phyloP scores from a whole-genome alignment of 805 yeast species.

The Candida suzukii region DNA sequence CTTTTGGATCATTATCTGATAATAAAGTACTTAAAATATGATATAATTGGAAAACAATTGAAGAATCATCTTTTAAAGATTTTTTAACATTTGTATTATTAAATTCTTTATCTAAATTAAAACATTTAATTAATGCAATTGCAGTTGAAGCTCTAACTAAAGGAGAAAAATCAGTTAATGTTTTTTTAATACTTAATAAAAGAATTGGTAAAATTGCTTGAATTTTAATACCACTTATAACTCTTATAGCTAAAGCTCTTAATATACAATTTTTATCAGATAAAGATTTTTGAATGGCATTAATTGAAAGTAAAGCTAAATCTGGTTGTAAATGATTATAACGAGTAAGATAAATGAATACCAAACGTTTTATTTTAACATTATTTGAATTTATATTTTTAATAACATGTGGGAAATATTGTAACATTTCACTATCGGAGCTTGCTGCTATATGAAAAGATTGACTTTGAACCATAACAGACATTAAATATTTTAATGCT shows the following conservation, averaged over 20 bases:
- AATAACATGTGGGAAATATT: constrained; percentile 77
- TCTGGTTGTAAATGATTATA: constrained; percentile 84
- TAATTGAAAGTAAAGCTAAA: constrained; percentile 81
- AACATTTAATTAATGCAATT: constrained; percentile 59
- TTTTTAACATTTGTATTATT: constrained; percentile 6
- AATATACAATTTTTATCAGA: constrained; percentile 61
- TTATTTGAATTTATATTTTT: constrained; percentile 73
- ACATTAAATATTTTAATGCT: constrained; percentile 38
- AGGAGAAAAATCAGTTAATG: constrained; percentile 65
- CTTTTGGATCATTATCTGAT: constrained; percentile 58
- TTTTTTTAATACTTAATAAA: constrained; percentile 61
- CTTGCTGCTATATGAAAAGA: constrained; percentile 11
- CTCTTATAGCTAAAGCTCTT: constrained; percentile 69
- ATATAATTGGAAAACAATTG: constrained; percentile 42
- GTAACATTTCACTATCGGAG: constrained; percentile 32
- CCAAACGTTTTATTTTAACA: constrained; percentile 63
- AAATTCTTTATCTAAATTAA: constrained; percentile 24
- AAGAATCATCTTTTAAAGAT: constrained; percentile 20
- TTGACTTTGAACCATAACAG: constrained; percentile 20
- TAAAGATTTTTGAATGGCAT: constrained; percentile 82
- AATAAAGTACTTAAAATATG: constrained; percentile 46
- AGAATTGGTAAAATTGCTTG: constrained; percentile 78
- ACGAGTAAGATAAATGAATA: constrained; percentile 63
- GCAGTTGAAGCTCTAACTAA: constrained; percentile 77
- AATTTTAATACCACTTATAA: constrained; percentile 77